Conservation (phyloP, 371 early-diverging fungal genomes). For the Nematocida displodere region DNA sequence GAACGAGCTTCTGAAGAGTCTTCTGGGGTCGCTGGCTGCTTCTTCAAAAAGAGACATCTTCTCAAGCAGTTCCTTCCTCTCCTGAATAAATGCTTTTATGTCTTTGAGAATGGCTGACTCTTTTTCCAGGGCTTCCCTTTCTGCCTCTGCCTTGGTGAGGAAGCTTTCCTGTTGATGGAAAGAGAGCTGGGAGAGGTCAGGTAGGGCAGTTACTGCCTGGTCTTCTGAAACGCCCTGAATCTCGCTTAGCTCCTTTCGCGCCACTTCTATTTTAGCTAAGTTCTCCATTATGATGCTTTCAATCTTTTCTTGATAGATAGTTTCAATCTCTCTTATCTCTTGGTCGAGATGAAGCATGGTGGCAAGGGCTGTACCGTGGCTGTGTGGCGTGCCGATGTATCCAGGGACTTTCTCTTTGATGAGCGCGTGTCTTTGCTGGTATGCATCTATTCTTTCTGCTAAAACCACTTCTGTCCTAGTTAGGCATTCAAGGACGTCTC, state of each 20-base stretch:
- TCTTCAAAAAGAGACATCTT: conserved; percentile 77
- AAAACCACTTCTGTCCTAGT: not conserved
- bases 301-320: conserved; percentile 34
- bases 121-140: not conserved
- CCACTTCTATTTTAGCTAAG: conserved; percentile 25
- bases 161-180: conserved; percentile 17
- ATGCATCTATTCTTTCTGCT: conserved; percentile 1
- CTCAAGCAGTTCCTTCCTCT: conserved; percentile 60
- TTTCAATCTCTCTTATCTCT: conserved; percentile 23
- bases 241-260: conserved; percentile 30
- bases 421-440: no score
- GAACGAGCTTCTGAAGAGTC: conserved; percentile 74
- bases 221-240: conserved; percentile 40
- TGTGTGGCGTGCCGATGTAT: no score
- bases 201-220: conserved; percentile 21
- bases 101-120: conserved; percentile 15
- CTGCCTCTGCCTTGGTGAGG: not conserved
- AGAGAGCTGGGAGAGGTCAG: not conserved
- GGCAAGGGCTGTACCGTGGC: not conserved
- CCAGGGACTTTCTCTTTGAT: not conserved
- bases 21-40: conserved; percentile 74
- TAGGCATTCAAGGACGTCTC: no score
- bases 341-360: not conserved
- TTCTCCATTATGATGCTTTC: conserved; percentile 47
- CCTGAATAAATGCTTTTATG: conserved; percentile 50